Evolutionary conservation across 169 alveolate species (phyloP).

Genomic region (Plasmodium knowlesi): DNA sequence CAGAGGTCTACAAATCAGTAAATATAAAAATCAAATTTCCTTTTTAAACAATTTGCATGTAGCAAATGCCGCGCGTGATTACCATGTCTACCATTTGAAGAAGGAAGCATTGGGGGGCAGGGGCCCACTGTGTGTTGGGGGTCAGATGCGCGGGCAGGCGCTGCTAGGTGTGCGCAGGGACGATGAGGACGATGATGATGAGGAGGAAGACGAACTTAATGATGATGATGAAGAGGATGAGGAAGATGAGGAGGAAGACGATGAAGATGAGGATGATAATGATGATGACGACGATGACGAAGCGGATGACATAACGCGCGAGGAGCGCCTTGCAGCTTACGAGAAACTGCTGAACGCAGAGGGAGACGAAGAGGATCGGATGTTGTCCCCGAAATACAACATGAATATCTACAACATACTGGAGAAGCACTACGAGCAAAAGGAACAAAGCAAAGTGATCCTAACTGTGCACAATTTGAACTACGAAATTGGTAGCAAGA

Average conservation of each 20-base stretch:
- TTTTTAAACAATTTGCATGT: conserved; percentile 24
- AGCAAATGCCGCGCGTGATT: not conserved
- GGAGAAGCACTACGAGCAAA: conserved; percentile 48
- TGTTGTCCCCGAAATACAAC: conserved; percentile 68
- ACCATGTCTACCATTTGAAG: not conserved
- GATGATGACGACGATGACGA: not conserved
- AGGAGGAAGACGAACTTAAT: not conserved
- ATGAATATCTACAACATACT: conserved; percentile 53
- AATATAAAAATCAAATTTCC: not conserved
- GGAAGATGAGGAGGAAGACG: not conserved
- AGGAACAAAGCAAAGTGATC: conserved; percentile 34
- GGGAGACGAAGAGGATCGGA: conserved; percentile 2
- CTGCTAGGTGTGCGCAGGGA: not conserved
- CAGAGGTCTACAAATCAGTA: conserved; percentile 30
- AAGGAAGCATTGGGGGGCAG: not conserved
- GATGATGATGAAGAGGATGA: not conserved
- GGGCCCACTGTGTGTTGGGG: not conserved
- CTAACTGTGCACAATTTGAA: conserved; percentile 54
- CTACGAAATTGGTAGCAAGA: conserved; percentile 75
- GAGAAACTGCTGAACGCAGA: conserved; percentile 20
- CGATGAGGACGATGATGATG: not conserved
- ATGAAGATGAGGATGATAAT: not conserved
- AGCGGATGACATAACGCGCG: not conserved
- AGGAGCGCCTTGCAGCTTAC: not conserved
- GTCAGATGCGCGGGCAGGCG: not conserved